Base-by-base conservation (phyloP, 2,329 filamentous ascomycete species). In the Cordyceps cicadae region DNA sequence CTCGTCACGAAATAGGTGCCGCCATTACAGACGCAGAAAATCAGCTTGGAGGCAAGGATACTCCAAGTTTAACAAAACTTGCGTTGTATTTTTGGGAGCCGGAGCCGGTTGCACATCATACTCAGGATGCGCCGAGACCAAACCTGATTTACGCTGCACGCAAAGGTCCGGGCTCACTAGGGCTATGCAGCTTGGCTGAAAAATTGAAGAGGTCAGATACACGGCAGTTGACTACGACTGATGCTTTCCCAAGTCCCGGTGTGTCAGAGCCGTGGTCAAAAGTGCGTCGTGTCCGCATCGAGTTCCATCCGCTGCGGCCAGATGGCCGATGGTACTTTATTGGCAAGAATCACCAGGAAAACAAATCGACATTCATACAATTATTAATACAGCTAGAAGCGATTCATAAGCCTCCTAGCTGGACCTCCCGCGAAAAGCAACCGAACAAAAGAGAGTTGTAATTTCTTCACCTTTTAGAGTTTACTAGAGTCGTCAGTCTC, bases 1-100 rank as follows among this genome's bases (percentile, higher is more conserved):
- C 64, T 43, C 65, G 67, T 46, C 64, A 66, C 54, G 67, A 68
- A 60, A 67, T 70, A 37, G 66, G 64, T n/a, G 61, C 54, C 8
- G 63, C 63, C 39, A 62, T 66, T 39, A 46, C 60, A 32, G 52
- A 64, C 34, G 60, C 62, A 52, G 37, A 45, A 34, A 29, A 29
- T 19, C 19, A 41, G 3, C 39, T 54, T 19, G n/a, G 52, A 12
- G 9, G n/a, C 4, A 57, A 39, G 46, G 63, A 65, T 48, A 63
- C 64, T 12, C 29, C 60, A 26, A 64, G 51, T 12, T 55, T 67
- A 50, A 64, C 58, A 45, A 63, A 59, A 43, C 64, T 56, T 48
- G n/a, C 29, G n/a, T 54, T 67, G 62, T 59, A 63, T 34, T 65
- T 67, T 49, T 65, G 62, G 61, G 29, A 29, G 29, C 29, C 5